A percentile compares a stretch with the other conserved stretches of the same genome.
These are phyloP conservation scores for Candida morakotiae DNA, from an alignment of 805 yeast genomes.

Conservation along the genomic window DNA sequence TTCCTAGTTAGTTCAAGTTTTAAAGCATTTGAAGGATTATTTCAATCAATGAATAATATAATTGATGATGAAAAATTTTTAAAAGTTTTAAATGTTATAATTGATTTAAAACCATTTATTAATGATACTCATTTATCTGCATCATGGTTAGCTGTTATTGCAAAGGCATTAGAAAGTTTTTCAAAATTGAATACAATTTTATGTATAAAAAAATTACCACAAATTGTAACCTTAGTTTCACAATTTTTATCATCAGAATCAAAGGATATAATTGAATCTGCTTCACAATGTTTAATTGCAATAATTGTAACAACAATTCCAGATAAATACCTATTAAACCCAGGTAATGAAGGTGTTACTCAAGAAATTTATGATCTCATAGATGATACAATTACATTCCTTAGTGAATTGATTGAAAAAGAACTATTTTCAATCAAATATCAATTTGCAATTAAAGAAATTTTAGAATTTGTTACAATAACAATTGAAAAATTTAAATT, in stretches of 20 bases:
- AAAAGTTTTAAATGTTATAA: constrained; percentile 63
- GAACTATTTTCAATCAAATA: constrained; percentile 69
- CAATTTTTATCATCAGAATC: constrained; percentile 67
- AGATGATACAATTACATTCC: constrained; percentile 47
- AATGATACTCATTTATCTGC: constrained; percentile 86
- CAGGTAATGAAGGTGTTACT: constrained; percentile 38
- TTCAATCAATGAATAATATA: constrained; percentile 57
- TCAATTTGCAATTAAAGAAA: constrained; percentile 70
- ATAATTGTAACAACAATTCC: constrained; percentile 65
- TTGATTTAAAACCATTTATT: constrained; percentile 74
- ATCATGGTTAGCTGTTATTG: constrained; percentile 92
- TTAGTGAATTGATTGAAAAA: constrained; percentile 50
- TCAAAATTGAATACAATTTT: constrained; percentile 31
- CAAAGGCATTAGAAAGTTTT: constrained; percentile 60
- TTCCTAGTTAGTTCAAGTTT: constrained; percentile 79
- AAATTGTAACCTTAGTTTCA: constrained; percentile 43
- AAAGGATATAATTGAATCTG: constrained; percentile 63
- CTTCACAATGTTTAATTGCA: constrained; percentile 84
- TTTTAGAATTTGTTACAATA: constrained; percentile 63
- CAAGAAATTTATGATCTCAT: constrained; percentile 50
- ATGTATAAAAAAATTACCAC: constrained; percentile 55
- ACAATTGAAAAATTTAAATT: constrained; percentile 59
- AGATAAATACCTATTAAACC: constrained; percentile 52
- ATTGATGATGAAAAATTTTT: constrained; percentile 61
- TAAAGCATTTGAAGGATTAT: constrained; percentile 76